Evolutionary conservation across 805 yeast genomes (phyloP).

Genomic region (Kodamaea kaohsiungensis): DNA sequence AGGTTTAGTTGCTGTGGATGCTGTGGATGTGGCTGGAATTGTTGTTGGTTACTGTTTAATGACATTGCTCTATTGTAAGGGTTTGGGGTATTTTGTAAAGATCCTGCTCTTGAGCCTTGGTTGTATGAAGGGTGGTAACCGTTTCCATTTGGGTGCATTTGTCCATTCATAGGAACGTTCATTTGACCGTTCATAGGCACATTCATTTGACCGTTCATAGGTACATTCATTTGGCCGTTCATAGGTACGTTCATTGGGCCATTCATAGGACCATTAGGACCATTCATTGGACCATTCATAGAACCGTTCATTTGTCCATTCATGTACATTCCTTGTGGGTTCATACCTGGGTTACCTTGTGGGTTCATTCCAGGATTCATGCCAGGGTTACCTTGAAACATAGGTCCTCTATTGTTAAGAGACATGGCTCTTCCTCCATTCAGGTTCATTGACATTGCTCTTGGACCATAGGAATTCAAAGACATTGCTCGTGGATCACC

Average conservation of each 20-base stretch:
- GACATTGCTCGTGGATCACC: slow-evolving; percentile 18
- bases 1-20: neutral
- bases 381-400: neutral
- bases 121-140: neutral
- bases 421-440: slow-evolving; percentile 31
- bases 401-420: slow-evolving; percentile 12
- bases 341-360: neutral
- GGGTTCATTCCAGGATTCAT: neutral
- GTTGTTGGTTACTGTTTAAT: slow-evolving; percentile 1
- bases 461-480: slow-evolving; percentile 8
- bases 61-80: slow-evolving; percentile 2
- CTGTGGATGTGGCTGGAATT: neutral
- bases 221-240: neutral
- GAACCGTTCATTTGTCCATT: slow-evolving; percentile 8
- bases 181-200: neutral
- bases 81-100: neutral
- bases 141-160: neutral
- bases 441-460: slow-evolving; percentile 15
- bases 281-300: slow-evolving; percentile 9
- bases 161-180: neutral
- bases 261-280: slow-evolving; percentile 12
- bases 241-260: slow-evolving; percentile 11
- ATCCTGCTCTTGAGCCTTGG: neutral
- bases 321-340: slow-evolving; percentile 11
- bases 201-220: neutral